Evolutionary conservation across 2,329 filamentous ascomycete genomes (phyloP).

Genomic region (Purpureocillium lavendulum): DNA sequence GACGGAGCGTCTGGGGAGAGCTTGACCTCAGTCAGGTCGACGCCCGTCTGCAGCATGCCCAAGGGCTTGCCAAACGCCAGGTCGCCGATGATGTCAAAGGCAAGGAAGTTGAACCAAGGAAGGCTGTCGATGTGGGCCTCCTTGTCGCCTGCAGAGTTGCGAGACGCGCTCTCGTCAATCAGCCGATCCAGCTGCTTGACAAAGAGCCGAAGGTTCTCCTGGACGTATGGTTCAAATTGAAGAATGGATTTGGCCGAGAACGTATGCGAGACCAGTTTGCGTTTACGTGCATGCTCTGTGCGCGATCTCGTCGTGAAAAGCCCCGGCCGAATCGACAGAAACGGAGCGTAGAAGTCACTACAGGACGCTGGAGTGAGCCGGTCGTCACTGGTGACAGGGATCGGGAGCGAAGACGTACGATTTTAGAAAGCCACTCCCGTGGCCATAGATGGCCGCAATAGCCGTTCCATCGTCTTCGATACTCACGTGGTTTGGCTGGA

Average conservation of each 20-base stretch:
- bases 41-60: constrained; percentile 66
- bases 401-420: constrained; percentile 39
- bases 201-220: constrained; percentile 67
- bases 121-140: constrained; percentile 65
- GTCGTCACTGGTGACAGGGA: no score
- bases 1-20: constrained; percentile 50
- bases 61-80: constrained; percentile 45
- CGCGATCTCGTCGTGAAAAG: constrained; percentile 86
- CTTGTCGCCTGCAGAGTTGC: constrained; percentile 44
- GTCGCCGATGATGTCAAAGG: constrained; percentile 41
- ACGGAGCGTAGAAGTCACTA: constrained; percentile 84
- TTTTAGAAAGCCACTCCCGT: constrained; percentile 69
- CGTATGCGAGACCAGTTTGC: constrained; percentile 81
- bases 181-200: constrained; percentile 65
- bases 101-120: constrained; percentile 59
- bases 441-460: constrained; percentile 69
- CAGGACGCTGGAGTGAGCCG: neutral
- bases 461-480: constrained; percentile 67
- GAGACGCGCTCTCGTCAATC: constrained; percentile 32
- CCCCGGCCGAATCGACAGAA: constrained; percentile 77
- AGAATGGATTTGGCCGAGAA: constrained; percentile 74
- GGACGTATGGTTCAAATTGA: constrained; percentile 86
- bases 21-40: constrained; percentile 68
- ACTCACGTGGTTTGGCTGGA: constrained; percentile 78
- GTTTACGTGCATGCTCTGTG: constrained; percentile 75